A percentile compares a stretch with the other conserved stretches of the same genome.
phyloP scores from a whole-genome alignment of 129 eudicot species.

The Flaveria sonorensis region DNA sequence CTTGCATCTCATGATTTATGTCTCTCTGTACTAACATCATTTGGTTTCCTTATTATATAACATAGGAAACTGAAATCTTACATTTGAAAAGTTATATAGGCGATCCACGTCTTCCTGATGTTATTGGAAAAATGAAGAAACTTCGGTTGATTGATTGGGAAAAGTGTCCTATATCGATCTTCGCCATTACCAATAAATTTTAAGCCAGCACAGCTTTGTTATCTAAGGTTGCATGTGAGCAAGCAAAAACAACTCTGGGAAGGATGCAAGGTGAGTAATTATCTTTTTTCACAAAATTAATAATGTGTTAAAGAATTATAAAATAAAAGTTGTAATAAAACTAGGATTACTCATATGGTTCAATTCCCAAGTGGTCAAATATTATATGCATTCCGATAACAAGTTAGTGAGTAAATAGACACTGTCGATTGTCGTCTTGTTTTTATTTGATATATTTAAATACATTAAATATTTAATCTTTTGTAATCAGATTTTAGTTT shows the following conservation, averaged over 20 bases:
- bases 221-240: neutral
- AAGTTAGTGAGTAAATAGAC: too few species aligned
- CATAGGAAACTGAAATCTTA: neutral
- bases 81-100: neutral
- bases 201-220: conserved; percentile 1
- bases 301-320: neutral
- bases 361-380: too few species aligned
- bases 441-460: too few species aligned
- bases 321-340: neutral
- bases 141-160: neutral
- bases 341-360: neutral
- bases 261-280: neutral
- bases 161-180: neutral
- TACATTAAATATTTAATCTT: too few species aligned
- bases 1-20: neutral
- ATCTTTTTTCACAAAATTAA: neutral
- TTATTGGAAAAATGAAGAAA: neutral
- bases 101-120: neutral
- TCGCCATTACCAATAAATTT: neutral
- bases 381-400: too few species aligned
- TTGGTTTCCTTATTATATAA: neutral
- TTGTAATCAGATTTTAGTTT: too few species aligned
- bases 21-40: neutral
- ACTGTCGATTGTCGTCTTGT: too few species aligned
- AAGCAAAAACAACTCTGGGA: neutral